Evolutionary conservation across 2,329 filamentous ascomycete genomes (phyloP), one percentile per base, ranked within the genome.

Genomic region (Pseudogymnoascus sp.): DNA sequence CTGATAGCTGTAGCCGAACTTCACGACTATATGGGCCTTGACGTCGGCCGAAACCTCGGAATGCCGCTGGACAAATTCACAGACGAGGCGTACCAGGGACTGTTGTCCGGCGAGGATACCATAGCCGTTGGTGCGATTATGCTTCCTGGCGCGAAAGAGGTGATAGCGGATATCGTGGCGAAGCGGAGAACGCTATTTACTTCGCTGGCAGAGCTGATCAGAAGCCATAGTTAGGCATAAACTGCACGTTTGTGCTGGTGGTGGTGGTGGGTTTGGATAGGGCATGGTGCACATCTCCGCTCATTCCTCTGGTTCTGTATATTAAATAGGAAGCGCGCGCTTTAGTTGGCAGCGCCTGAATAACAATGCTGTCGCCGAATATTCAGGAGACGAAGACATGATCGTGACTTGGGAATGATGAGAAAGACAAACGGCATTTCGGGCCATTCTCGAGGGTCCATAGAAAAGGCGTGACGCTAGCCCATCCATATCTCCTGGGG

Each of bases 51-150:
- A 2, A 66, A 70, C 5, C 62, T 83, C 11, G 81, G 79, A 2
- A 82, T 83, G 77, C 79, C 80, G 2, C 61, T 81, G 16, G 68
- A 67, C 3, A 68, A 74, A 2, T 83, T 79, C 64, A 75, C 72
- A 0, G 73, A 79, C 1, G 69, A 73, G 31, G 73, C 65, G 6
- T 70, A 65, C 65, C 60, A 29, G 37, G 69, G 67, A 1, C 45
- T 69, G 58, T 38, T 31, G 37, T 43, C 43, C 7, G 68, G 66
- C 11, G 61, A 65, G 43, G 64, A 63, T n/a, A 63, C 65, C 49
- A 61, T 70, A 37, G 62, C 68, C 4, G 65, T 69, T 1, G 68
- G 68, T 43, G 60, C 14, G 23, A 31, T 52, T 52, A 52, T 52
- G 45, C 8, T 52, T 16, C 45, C 45, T 6, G 45, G 45, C 7